phyloP scores from a whole-genome alignment of 1,139 yeast genomes.

The Hansenula lynferdii region DNA sequence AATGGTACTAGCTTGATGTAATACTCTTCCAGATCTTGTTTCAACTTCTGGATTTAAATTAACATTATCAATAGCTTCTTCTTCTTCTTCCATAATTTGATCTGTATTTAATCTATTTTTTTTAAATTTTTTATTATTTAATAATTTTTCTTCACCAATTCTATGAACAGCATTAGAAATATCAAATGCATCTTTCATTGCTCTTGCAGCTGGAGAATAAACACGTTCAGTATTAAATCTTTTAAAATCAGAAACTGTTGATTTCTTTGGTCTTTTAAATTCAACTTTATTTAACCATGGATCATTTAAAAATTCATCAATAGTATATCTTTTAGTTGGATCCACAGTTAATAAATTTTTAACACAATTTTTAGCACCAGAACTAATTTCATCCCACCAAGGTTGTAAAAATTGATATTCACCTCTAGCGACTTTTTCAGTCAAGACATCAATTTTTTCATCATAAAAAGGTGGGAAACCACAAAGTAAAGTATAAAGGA shows the following conservation, averaged over 20 bases:
- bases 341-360: conserved; percentile 74
- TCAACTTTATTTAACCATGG: conserved; percentile 56
- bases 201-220: conserved; percentile 87
- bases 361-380: conserved; percentile 78
- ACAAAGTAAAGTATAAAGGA: conserved; percentile 80
- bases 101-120: conserved; percentile 22
- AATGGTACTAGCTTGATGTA: conserved; percentile 13
- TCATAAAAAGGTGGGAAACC: conserved; percentile 98
- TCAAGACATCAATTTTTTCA: conserved; percentile 74
- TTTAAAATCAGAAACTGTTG: conserved; percentile 14
- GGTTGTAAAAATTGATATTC: conserved; percentile 81
- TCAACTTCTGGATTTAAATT: conserved; percentile 9
- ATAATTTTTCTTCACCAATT: conserved; percentile 77
- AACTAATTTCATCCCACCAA: conserved; percentile 95
- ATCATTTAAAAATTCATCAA: conserved; percentile 72
- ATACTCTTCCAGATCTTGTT: conserved; percentile 14
- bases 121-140: conserved; percentile 31
- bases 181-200: conserved; percentile 92
- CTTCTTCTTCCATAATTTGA: conserved; percentile 19
- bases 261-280: conserved; percentile 19
- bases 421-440: conserved; percentile 79
- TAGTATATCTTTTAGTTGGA: conserved; percentile 70
- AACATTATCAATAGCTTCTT: conserved; percentile 14
- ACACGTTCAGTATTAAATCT: conserved; percentile 14
- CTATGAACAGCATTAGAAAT: conserved; percentile 93